phyloP scores from a whole-genome alignment of 148 eudicot species.

The Chenopodium berlandieri region DNA sequence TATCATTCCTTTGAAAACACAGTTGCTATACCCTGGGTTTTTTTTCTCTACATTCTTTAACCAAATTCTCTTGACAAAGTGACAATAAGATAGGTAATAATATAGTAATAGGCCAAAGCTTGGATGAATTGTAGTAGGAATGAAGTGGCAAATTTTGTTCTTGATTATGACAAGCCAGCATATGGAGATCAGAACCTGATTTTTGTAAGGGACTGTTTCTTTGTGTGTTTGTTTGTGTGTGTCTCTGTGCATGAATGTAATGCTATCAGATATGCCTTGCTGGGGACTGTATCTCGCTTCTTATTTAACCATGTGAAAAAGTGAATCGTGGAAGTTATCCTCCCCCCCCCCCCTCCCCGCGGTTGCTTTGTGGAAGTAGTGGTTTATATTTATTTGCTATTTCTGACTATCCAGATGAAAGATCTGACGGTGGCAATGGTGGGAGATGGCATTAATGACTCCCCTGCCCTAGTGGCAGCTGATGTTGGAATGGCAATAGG shows the following conservation, averaged over 20 bases:
- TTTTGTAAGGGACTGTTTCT: neutral
- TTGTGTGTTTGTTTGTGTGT: neutral
- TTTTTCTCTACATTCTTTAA: neutral
- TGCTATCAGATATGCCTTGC: neutral
- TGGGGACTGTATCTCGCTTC: neutral
- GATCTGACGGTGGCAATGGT: conserved; percentile 87
- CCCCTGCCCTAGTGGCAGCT: conserved; percentile 91
- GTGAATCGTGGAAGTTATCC: neutral
- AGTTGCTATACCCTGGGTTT: neutral
- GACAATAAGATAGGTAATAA: neutral
- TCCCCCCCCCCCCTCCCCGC: too few relatives aligned
- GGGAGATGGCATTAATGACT: conserved; percentile 98
- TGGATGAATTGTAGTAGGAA: neutral
- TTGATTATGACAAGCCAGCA: neutral
- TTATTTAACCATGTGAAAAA: neutral
- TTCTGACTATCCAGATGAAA: conserved; percentile 51
- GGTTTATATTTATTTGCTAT: neutral
- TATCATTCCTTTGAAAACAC: neutral
- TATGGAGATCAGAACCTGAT: neutral
- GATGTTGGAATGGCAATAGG: conserved; percentile 99
- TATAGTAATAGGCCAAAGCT: neutral
- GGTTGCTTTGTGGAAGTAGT: neutral
- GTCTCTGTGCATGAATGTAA: neutral
- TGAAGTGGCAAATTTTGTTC: neutral
- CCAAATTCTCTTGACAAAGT: neutral